Evolutionary conservation across 345 rosid species (phyloP).

Genomic region (Acer saccharum): DNA sequence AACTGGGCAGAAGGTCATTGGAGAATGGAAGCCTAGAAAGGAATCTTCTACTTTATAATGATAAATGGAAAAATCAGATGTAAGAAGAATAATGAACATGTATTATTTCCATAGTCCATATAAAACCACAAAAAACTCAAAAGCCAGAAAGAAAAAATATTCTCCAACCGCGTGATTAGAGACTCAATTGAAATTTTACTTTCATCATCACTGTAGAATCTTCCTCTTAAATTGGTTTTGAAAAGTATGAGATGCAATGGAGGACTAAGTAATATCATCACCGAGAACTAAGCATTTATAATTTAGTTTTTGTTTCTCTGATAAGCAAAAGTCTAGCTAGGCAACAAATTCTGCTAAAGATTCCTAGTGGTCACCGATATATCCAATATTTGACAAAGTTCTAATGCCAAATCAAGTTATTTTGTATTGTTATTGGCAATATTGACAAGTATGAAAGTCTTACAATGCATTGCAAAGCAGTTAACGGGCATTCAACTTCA

Average conservation of each 20-base stretch:
- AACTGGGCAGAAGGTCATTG: no score
- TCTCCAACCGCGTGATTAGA: background rate
- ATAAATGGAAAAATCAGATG: no score
- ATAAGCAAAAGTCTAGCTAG: background rate
- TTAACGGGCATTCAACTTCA: background rate
- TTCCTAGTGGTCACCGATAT: background rate
- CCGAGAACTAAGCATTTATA: background rate
- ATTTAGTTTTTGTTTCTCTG: background rate
- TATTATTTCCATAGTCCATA: background rate
- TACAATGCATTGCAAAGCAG: background rate
- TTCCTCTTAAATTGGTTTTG: background rate
- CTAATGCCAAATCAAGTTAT: background rate
- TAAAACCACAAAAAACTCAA: background rate
- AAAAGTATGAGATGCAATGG: background rate
- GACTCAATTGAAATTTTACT: background rate
- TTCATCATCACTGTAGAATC: background rate
- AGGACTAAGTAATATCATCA: background rate
- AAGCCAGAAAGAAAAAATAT: background rate
- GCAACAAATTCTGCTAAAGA: background rate
- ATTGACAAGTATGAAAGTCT: background rate
- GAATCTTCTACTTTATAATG: background rate
- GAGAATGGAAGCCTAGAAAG: no score
- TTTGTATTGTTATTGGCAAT: background rate
- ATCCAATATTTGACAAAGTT: background rate
- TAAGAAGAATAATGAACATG: background rate